Base-by-base conservation (phyloP, 352 stramenopile species). In the Phytophthora gonapodyides region DNA sequence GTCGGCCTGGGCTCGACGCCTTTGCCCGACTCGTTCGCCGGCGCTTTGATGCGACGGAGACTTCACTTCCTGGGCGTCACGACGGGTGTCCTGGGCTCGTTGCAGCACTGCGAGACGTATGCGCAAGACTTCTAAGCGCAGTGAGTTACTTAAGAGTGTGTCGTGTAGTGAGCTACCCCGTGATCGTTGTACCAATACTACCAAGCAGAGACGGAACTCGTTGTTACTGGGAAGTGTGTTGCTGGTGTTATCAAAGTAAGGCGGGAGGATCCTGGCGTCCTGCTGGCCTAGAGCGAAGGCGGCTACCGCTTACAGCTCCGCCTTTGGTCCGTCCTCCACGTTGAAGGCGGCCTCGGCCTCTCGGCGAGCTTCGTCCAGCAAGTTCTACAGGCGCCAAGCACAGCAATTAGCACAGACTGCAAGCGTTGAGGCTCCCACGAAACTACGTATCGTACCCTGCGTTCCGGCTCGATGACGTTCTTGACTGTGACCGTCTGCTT, bases 1-100 rank as follows among this genome's bases (percentile, higher is more conserved):
- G 61, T 76, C n/a, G 75, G 73, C 0, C 50, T 88, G 13, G 79
- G 75, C 13, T 73, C 75, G 1, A 76, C 71, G 16, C 72, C 64
- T 2, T 38, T 88, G 34, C 71, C 79, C 0, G n/a, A 42, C 7
- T 33, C 46, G 1, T 88, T 88, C 38, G 44, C 62, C 0, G 17
- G 38, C 12, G 49, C 59, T 8, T 55, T 88, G 31, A 66, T 81
- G 44, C 72, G 73, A 17, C 71, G 76, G 0, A 64, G 76, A 19
- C 21, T 81, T 7, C 63, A 84, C 54, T 83, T 75, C 53, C 31
- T 80, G 34, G 78, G 61, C 0, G 52, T 80, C 43, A 56, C 62
- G 2, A 78, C 67, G 13, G 53, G 61, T 17, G 49, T 80, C 4
- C 40, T 68, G 3, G 63, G 54, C 38, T 68, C 63, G 8, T 42